These are phyloP conservation scores for Cenococcum geophilum DNA, from an alignment of 495 filamentous ascomycete genomes.

Conservation along the genomic window DNA sequence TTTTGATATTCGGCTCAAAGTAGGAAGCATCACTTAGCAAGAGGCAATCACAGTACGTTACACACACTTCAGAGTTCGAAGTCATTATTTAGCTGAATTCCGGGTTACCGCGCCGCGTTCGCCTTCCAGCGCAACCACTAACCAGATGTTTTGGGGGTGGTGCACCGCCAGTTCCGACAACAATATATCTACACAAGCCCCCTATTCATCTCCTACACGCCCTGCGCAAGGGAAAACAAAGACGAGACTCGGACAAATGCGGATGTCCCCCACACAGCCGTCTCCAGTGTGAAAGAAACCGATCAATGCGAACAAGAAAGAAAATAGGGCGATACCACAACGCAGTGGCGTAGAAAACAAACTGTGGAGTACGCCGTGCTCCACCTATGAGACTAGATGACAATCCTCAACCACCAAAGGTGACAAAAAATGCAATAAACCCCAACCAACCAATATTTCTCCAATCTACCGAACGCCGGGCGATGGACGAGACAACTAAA, in stretches of 20 bases:
- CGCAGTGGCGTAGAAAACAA: neutral
- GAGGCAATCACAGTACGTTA: no score
- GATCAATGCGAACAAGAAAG: neutral
- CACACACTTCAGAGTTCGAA: no score
- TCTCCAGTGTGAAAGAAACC: neutral
- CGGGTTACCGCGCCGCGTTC: no score
- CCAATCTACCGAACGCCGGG: conserved; percentile 25
- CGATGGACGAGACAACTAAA: conserved; percentile 3
- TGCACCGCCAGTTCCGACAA: neutral
- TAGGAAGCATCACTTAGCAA: no score
- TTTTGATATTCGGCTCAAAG: no score
- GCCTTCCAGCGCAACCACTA: neutral
- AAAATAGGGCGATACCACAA: neutral
- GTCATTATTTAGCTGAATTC: no score
- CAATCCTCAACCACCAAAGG: conserved; percentile 3
- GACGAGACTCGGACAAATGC: neutral
- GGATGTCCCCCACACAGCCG: neutral
- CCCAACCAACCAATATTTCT: neutral
- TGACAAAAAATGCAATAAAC: conserved; percentile 5
- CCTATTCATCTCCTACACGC: neutral
- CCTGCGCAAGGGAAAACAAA: neutral
- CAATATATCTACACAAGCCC: conserved; percentile 5
- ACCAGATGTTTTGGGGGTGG: neutral
- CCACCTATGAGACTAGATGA: neutral
- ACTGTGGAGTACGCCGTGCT: neutral